Base-by-base conservation (phyloP, 2,329 filamentous ascomycete genomes). In the Xylariomycetidae sp. region DNA sequence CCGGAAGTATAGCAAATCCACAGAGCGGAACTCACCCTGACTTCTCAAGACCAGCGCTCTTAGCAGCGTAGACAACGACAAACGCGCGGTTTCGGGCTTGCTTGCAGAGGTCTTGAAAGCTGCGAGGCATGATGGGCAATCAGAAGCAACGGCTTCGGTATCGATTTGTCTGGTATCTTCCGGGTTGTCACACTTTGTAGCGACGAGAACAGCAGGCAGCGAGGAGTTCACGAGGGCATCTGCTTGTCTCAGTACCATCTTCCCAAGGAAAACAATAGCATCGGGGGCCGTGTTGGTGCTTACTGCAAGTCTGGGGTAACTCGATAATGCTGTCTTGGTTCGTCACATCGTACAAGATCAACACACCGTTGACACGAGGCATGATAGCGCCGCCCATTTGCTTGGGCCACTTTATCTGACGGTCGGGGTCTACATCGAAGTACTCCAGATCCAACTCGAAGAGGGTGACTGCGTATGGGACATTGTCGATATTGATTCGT, bases 271-370 rank as follows among this genome's bases (percentile, higher is more conserved):
- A 27, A 31, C 20, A 19, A 23, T 17, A 25, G 9, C 10, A 10
- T 23, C 22, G 10, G 9, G 14, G 24, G 23, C 5, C 19, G 20
- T 8, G 20, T 8, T 12, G 8, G 20, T 12, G 38, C 82, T 75
- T 71, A 95, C 89, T 79, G 56, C 94, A 68, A 42, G 85, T 78
- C 48, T 82, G 75, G 25, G 85, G 81, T 34, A 95, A 68, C 39
- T 83, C 76, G 38, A 73, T 71, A 48, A 94, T 76, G 55, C 81
- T 90, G 39, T 80, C 76, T 47, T 77, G 73, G 56, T 85, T 82
- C 59, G 79, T 85, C 27, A 93, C 83, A 70, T 95, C 86, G 68
- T 95, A 95, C 30, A 96, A 66, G 38, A 90, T 76, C 48, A 95
- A 64, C 28, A 85, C 87, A 14, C 85, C 90, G 52, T 96, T 85